Base-by-base conservation (phyloP, 2,329 filamentous ascomycete species). In the Arthrobotrys megalospora region DNA sequence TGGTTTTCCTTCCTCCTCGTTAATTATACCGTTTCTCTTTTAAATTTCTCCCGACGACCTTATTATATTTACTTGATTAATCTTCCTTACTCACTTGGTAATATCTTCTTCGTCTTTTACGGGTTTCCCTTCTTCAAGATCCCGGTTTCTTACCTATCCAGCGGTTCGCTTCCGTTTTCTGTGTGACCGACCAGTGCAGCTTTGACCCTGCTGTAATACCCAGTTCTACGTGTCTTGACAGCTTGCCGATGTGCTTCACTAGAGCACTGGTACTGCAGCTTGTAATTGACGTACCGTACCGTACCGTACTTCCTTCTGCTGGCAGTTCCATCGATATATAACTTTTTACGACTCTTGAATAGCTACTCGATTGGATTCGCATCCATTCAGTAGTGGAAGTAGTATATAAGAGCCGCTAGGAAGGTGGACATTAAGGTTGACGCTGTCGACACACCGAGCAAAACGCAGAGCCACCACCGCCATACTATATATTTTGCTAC, bases 141-240 rank as follows among this genome's bases (percentile, higher is more conserved):
- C 52, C 32, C 21, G 52, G 52, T 43, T 43, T 47, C 34, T 72
- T 72, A 72, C 75, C 75, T 48, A 52, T 50, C n/a, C 45, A 34
- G 53, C 66, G 63, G 75, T 50, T 78, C 75, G 75, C 75, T 67
- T 72, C 60, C 67, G 75, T 68, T 58, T 70, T 16, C 62, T 72
- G 75, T 78, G 75, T 72, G 24, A 78, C 75, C 50, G 41, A 45
- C 41, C 24, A 28, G 24, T 70, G 65, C 72, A 71, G 62, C 62
- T 68, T 45, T 43, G 24, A 52, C 62, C 62, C 53, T 78, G 67
- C 67, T 78, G 75, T 78, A 60, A 78, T 67, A 78, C 75, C 62
- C 63, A 78, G 60, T 50, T 78, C 75, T 47, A 78, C 75, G 75
- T 78, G 75, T 78, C 75, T 78, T 78, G 67, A 78, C 75, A 78